Conservation (phyloP, 2,329 filamentous ascomycete genomes). For the Sarocladium brachiariae region DNA sequence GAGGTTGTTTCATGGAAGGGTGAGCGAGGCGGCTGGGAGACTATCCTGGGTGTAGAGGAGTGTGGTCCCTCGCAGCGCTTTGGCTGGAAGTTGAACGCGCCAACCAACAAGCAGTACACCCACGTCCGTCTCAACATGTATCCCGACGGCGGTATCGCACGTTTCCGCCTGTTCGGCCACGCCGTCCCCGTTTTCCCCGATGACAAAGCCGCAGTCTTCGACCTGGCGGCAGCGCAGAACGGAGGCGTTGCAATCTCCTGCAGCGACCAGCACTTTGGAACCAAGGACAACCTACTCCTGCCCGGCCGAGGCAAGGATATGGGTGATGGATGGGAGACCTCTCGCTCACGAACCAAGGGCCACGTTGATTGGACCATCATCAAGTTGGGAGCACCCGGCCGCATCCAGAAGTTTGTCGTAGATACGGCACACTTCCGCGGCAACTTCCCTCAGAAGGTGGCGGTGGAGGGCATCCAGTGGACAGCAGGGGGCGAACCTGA, state of each 20-base stretch:
- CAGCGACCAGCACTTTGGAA: slow-evolving; percentile 80
- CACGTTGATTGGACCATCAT: slow-evolving; percentile 81
- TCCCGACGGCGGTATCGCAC: slow-evolving; percentile 75
- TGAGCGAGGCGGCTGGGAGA: slow-evolving; percentile 58
- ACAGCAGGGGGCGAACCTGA: slow-evolving; percentile 45
- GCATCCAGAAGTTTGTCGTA: slow-evolving; percentile 60
- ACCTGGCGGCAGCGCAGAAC: slow-evolving; percentile 72
- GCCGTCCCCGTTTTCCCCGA: slow-evolving; percentile 71
- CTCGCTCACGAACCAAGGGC: slow-evolving; percentile 61
- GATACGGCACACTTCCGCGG: slow-evolving; percentile 81
- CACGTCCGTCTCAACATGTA: slow-evolving; percentile 81
- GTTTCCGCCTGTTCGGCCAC: slow-evolving; percentile 70
- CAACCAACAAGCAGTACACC: slow-evolving; percentile 62
- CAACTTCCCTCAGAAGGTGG: slow-evolving; percentile 74
- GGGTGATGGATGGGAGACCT: slow-evolving; percentile 85
- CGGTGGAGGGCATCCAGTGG: slow-evolving; percentile 57
- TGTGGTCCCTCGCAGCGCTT: slow-evolving; percentile 70
- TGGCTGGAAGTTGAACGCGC: slow-evolving; percentile 58
- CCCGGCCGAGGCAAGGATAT: slow-evolving; percentile 76
- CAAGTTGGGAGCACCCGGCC: slow-evolving; percentile 59
- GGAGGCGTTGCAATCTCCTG: slow-evolving; percentile 69
- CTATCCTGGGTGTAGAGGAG: slow-evolving; percentile 61
- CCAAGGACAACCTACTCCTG: slow-evolving; percentile 72
- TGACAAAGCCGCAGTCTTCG: slow-evolving; percentile 58
- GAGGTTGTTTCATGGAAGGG: slow-evolving; percentile 58